Evolutionary conservation across 2,329 filamentous ascomycete genomes (phyloP), one percentile per base, ranked within the genome.

Genomic region (Neopestalotiopsis rosae): DNA sequence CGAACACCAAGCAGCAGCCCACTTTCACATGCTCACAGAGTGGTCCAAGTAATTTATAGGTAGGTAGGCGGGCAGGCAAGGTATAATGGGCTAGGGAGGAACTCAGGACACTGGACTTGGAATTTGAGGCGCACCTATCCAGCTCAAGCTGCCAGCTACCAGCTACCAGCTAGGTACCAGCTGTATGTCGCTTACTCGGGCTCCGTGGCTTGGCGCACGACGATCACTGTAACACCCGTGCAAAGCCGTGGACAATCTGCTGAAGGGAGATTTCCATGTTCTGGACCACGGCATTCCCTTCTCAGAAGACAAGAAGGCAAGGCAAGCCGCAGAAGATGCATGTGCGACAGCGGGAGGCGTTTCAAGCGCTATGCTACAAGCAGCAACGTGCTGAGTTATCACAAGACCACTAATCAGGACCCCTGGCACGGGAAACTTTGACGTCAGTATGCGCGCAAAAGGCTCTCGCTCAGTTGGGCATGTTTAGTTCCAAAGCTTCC

Each of bases 1-100:
- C 24, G 24, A 14, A 30, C 14, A 34, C 56, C 5, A 57, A 56
- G 24, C 34, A 52, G 63, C 17, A 69, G 70, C 71, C 72, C 72
- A 70, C 72, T 72, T 72, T 73, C 72, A 73, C 72, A 73, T 73
- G 72, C 59, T 62, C 32, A 12, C 34, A 62, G 59, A 20, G 34
- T 34, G 32, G 59, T 61, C n/a, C 32, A 34, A 38, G 59, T 12
- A 38, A 7, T 38, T 38, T 38, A 10, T 38, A 38, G 34, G 34
- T 38, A 38, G 34, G 34, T 38, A 38, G 6, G 34, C 10, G 10
- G 6, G 10, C 10, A 38, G 24, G 10, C 34, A 38, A 38, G 10
- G 6, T 38, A 38, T 10, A 38, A 28, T 28, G 24, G 24, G 24
- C 10, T 38, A 38, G 34, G 34, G 34, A 38, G 34, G 34, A 10